phyloP scores from a whole-genome alignment of 73 alveolate species.

The Effrenium voratum region DNA sequence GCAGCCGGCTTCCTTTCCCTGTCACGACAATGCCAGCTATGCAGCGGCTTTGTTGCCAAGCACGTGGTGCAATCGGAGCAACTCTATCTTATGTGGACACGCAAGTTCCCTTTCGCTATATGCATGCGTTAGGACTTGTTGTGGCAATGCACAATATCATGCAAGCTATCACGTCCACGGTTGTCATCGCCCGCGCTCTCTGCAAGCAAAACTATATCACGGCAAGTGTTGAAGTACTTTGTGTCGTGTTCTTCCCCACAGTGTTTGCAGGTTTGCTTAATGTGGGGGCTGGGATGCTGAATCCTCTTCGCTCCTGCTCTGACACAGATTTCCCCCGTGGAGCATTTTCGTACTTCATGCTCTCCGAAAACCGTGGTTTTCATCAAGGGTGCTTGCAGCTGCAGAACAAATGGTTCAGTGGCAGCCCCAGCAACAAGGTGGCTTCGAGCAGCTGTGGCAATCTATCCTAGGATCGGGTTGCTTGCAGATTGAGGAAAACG shows the following conservation, averaged over 20 bases:
- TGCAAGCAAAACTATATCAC: neutral
- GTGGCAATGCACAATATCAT: neutral
- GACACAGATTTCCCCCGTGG: conserved; percentile 14
- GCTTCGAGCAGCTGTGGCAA: too few relatives aligned
- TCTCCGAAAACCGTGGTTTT: neutral
- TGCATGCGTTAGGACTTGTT: neutral
- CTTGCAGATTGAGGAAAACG: too few relatives aligned
- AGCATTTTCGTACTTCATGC: neutral
- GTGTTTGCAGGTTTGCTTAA: neutral
- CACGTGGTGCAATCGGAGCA: conserved; percentile 14
- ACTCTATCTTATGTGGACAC: neutral
- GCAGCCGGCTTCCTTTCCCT: neutral
- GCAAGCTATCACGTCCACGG: neutral
- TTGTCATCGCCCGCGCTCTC: neutral
- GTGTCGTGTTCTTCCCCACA: neutral
- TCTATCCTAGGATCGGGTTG: too few relatives aligned
- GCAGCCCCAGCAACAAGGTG: too few relatives aligned
- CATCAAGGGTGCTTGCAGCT: neutral
- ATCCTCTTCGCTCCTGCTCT: conserved; percentile 1
- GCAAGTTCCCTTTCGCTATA: neutral
- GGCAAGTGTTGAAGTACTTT: neutral
- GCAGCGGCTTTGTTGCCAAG: neutral
- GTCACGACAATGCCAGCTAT: neutral
- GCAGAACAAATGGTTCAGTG: neutral
- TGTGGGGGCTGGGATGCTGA: conserved; percentile 3